Evolutionary conservation across 2,329 filamentous ascomycete species (phyloP).

Genomic region (Calonectria fujianensis): DNA sequence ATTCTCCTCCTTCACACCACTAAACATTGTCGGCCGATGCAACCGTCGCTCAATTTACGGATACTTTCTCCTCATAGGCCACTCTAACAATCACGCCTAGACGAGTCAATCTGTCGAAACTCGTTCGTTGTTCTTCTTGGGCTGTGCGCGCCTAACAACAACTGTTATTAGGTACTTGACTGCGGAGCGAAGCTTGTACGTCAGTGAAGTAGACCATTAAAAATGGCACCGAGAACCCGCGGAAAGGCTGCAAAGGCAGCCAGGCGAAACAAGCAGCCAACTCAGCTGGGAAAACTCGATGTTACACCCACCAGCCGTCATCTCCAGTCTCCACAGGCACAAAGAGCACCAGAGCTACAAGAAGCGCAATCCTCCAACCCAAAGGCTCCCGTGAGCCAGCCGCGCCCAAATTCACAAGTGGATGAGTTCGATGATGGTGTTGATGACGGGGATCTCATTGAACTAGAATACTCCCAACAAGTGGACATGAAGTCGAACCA

Average conservation of each 20-base stretch:
- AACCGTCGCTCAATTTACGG: neutral
- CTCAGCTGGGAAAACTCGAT: slow-evolving; percentile 57
- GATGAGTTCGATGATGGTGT: slow-evolving; percentile 51
- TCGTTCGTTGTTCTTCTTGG: neutral
- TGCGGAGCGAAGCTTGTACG: no score
- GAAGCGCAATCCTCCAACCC: neutral
- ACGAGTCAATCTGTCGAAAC: neutral
- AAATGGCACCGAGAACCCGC: slow-evolving; percentile 46
- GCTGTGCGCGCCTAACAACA: neutral
- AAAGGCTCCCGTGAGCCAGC: slow-evolving; percentile 1
- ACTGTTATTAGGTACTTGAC: neutral
- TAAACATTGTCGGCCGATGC: neutral
- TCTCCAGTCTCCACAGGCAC: slow-evolving; percentile 42
- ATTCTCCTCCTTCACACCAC: slow-evolving; percentile 7
- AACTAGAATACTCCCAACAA: slow-evolving; percentile 35
- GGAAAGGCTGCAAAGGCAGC: slow-evolving; percentile 43
- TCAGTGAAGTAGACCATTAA: neutral
- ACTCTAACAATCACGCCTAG: neutral
- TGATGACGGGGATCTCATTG: slow-evolving; percentile 51
- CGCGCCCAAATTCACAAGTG: neutral
- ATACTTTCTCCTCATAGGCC: neutral
- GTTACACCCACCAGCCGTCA: slow-evolving; percentile 58
- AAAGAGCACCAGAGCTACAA: neutral
- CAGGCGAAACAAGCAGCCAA: slow-evolving; percentile 42
- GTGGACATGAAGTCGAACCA: slow-evolving; percentile 16